Base-by-base conservation (phyloP, 768 basidiomycete species). In the Trametes punicea region DNA sequence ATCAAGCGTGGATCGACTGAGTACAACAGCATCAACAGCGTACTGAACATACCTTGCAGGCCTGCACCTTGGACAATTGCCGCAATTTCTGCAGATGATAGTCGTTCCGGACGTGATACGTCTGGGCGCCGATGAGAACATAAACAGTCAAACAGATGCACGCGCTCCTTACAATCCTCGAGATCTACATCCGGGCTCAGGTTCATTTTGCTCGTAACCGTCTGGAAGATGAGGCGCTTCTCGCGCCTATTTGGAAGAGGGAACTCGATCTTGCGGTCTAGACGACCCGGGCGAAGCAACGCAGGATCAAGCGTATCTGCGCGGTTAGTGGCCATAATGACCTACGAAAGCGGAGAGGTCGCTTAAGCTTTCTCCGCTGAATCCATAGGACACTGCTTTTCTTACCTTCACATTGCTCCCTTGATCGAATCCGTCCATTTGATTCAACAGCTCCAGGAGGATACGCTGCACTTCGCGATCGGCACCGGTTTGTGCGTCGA, bases 381-480 rank as follows among this genome's bases (percentile, higher is more conserved):
- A 31, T 8, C 3, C 6, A 29, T 5, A 29, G 36, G 16, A 38
- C 8, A 51, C 10, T 6, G n/a, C 6, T 34, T 15, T 15, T 55
- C 74, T 40, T 67, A 91, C 95, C 85, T 99, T 98, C 68, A 99
- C 97, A 65, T 95, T 98, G 69, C 93, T 94, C 4, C 90, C 90
- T 71, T 99, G 97, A 73, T 99, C 97, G 72, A 99, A 99, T 61
- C 97, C 97, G 66, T 99, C 97, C 97, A 99, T 99, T 69, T 99
- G 97, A 69, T 96, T 98, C 57, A 99, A 78, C 53, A 99, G 76
- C 72, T 99, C 97, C 11, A 99, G 84, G 61, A 99, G 72, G 67
- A 99, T 98, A 73, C 97, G 92, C 72, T 99, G 97, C 4, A 99
- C 97, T 75, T 99, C 97, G 57, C 97, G 82, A 74, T 99, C 97